Evolutionary conservation across 768 basidiomycete genomes (phyloP).

Genomic region (Cytidiella melzeri): DNA sequence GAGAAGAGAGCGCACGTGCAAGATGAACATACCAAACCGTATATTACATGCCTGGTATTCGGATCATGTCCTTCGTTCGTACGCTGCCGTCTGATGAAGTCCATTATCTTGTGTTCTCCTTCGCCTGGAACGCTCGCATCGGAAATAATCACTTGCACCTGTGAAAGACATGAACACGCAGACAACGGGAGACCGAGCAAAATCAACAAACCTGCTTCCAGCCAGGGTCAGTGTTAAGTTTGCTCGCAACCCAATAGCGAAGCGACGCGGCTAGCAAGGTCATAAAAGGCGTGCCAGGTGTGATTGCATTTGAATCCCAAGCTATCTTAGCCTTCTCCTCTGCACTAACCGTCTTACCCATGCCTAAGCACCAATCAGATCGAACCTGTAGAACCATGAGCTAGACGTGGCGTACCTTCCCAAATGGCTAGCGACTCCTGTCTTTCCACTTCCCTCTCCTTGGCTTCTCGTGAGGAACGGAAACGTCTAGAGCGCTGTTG

Average conservation of each 20-base stretch:
- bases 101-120: constrained; percentile 99
- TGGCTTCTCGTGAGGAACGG: constrained; percentile 90
- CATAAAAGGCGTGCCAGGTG: constrained; percentile 99
- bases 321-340: constrained; percentile 78
- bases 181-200: no score
- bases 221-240: constrained; percentile 91
- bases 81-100: constrained; percentile 89
- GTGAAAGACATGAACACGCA: no score
- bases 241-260: constrained; percentile 94
- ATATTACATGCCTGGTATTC: constrained; percentile 95
- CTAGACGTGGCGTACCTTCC: constrained; percentile 54
- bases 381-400: not conserved
- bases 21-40: constrained; percentile 75
- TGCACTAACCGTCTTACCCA: constrained; percentile 83
- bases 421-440: constrained; percentile 78
- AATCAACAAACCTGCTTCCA: constrained; percentile 86
- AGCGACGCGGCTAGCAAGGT: constrained; percentile 79
- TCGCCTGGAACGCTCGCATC: constrained; percentile 97
- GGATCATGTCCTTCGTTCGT: constrained; percentile 86
- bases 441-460: constrained; percentile 85
- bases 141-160: constrained; percentile 96
- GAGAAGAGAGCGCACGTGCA: not conserved
- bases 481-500: constrained; percentile 97
- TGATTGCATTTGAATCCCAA: constrained; percentile 99
- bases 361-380: constrained; percentile 43